Evolutionary conservation across 345 rosid species (phyloP).

Genomic region (sweet orange (Citrus sinensis)): DVS_A1.0 CM039167.1:2086001-2086500

Average conservation of each 20-base stretch:
- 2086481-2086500: slow-evolving; percentile 26
- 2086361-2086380: slow-evolving; percentile 76
- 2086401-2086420: slow-evolving; percentile 93
- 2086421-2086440: slow-evolving; percentile 64
- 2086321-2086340: slow-evolving; percentile 65
- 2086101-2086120: slow-evolving; percentile 28
- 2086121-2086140: slow-evolving; percentile 12
- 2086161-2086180: slow-evolving; percentile 24
- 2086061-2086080: slow-evolving; percentile 25
- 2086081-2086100: slow-evolving; percentile 15
- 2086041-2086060: slow-evolving; percentile 32
- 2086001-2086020: slow-evolving; percentile 72
- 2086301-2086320: slow-evolving; percentile 64
- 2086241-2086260: slow-evolving; percentile 30
- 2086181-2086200: slow-evolving; percentile 18
- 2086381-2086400: slow-evolving; percentile 71
- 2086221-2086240: slow-evolving; percentile 8
- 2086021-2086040: slow-evolving; percentile 55
- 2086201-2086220: slow-evolving; percentile 18
- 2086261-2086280: slow-evolving; percentile 28
- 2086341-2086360: slow-evolving; percentile 78
- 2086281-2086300: slow-evolving; percentile 27
- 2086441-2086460: slow-evolving; percentile 40
- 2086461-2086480: slow-evolving; percentile 35
- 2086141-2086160: slow-evolving; percentile 28